Evolutionary conservation across 2,329 filamentous ascomycete genomes (phyloP), one percentile per base, ranked within the genome.

Genomic region (Colletotrichum sp.): DNA sequence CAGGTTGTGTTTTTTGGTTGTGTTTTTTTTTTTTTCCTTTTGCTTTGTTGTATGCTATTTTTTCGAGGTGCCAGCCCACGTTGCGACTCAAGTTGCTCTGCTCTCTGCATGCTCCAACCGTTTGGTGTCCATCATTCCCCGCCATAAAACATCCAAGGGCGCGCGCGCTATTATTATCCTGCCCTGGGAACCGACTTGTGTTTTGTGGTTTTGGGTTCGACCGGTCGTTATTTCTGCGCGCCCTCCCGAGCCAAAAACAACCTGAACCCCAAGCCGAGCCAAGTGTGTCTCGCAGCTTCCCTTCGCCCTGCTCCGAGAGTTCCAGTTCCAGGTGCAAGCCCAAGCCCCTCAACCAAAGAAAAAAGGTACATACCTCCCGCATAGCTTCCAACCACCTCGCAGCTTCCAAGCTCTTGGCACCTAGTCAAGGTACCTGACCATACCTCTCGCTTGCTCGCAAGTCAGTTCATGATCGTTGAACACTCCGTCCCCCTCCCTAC

Each of bases 241-340:
- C 60, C 67, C 65, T 64, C 65, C 36, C 58, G 24, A 28, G 30
- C 67, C 67, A 21, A 61, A 64, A 48, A 48, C 43, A 48, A 21
- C 43, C 43, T 48, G 43, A 48, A 10, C 18, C 34, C 38, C 52
- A 75, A 72, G 38, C 55, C 55, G 28, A 52, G 67, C 34, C 67
- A 71, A 63, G 63, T 72, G 68, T 75, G 72, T 72, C 72, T 75
- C 72, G 72, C 72, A 75, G 72, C 72, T 75, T 75, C 68, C 68
- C 67, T 70, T 63, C 52, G 66, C 66, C 66, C 67, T 43, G 52
- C 28, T 61, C 71, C 65, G 32, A 38, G 60, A 58, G 48, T 67
- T 26, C 67, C 43, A 66, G 34, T 21, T 48, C 71, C 18, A 61
- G 58, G 43, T 48, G 43, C 43, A 21, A 48, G 18, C 43, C 43